Base-by-base conservation (phyloP, 2,329 filamentous ascomycete genomes). In the Hymenoscyphus scutula region DNA sequence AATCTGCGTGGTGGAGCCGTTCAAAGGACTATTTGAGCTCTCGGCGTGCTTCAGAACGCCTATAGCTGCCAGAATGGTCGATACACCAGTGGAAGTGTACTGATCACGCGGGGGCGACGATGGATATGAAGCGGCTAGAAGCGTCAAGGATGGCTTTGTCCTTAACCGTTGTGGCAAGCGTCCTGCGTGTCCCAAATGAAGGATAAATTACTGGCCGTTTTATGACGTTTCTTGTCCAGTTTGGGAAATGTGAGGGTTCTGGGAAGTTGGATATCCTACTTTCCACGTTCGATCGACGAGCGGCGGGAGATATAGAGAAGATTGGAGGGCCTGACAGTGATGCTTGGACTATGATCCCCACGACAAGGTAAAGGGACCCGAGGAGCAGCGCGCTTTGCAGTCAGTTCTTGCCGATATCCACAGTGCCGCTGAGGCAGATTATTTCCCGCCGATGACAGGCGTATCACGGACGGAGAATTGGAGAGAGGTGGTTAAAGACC, bases 251-350 rank as follows among this genome's bases (percentile, higher is more conserved):
- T 62, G 64, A 66, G 62, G 60, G 61, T 56, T 63, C 58, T 60
- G 59, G 56, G 51, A 62, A 68, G 68, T 67, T 67, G 65, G 64
- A 60, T 65, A 66, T 68, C 65, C 65, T 70, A 69, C 67, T 70
- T 69, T 66, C 67, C 66, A 70, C 65, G 68, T 71, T 72, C 67
- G 68, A 70, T 71, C 69, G 70, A 69, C 68, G 68, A 67, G 61
- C 64, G 65, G 66, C 70, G 70, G 71, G 61, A 70, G 69, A 71
- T 72, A 68, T 69, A 68, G 60, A 62, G 60, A 73, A 72, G 67
- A 70, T 70, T 70, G 65, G 67, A 69, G 66, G 69, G 63, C 61
- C 56, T 67, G 63, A 65, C 67, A 64, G 65, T 68, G 67, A 69
- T 69, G 68, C 67, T 65, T 62, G 68, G 60, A 62, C 64, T 70